Base-by-base conservation (phyloP, 2,329 filamentous ascomycete genomes). In the Arthrinium puccinioides region DNA sequence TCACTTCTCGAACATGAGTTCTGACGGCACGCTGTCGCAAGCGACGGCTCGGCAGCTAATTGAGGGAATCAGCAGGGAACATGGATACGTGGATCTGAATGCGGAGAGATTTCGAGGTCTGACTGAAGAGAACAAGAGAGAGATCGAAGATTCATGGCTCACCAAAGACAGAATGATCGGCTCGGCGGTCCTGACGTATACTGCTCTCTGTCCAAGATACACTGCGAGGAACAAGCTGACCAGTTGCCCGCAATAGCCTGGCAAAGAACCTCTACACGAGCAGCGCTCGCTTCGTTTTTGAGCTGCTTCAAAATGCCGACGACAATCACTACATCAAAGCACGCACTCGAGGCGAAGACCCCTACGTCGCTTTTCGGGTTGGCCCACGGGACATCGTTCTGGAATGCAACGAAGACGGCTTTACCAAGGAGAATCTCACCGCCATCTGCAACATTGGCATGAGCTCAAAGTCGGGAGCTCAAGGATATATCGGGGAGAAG, bases 231-330 rank as follows among this genome's bases (percentile, higher is more conserved):
- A n/a, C 32, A 18, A 30, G 23, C 11, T 13, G 9, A 13, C 10
- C 19, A 10, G 4, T 10, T 16, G 19, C n/a, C 11, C 5, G 21
- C 14, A n/a, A 21, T 29, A 69, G 66, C 10, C 42, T 69, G n/a
- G 60, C 62, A 2, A 57, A 55, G 25, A 61, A 68, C 21, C 46
- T 71, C 1, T 68, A 70, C 41, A 51, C 57, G 1, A 67, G 55
- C 32, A 56, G 61, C 6, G 58, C 66, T 1, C 60, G 66, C 21
- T 76, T 74, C 43, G 51, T 76, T 1, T 67, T 72, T 23, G 71
- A 76, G 47, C 47, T 76, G 1, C 58, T 76, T 0, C 71, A 74
- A 42, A 76, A 76, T 46, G 69, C 69, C 5, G 72, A 76, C 30
- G 70, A 74, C 47, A 73, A 72, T 39, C 38, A 40, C 9, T 74